Evolutionary conservation across 2,329 filamentous ascomycete genomes (phyloP), one percentile per base, ranked within the genome.

Genomic region (Didymella pomorum): DNA sequence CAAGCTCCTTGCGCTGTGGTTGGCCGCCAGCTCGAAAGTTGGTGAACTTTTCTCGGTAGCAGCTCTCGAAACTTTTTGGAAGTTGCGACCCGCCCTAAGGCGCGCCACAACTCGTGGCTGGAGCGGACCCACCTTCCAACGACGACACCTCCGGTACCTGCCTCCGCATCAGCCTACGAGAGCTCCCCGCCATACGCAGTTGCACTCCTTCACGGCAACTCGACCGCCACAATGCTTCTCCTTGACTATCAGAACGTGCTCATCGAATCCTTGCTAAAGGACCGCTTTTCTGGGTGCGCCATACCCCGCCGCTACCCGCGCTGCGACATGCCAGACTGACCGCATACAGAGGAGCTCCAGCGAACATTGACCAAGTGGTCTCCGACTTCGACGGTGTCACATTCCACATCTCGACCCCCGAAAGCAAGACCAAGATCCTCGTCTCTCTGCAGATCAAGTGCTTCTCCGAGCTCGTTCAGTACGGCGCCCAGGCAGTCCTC

Each of bases 331-430:
- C 64, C 70, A 70, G 66, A 58, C 74, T 79, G 65, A 79, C 71
- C 62, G 60, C 47, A 60, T 61, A 65, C 74, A 97, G 94, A 80
- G 90, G 90, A 77, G 82, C 92, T 68, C 92, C 93, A 58, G 86
- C 87, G 59, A 92, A 91, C 69, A 97, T 99, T 78, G 96, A 99
- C 81, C 95, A 99, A 83, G 92, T 96, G 64, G 92, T 97, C 63
- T 98, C 94, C 76, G 95, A 99, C 81, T 99, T 99, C 76, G 96
- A 99, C 81, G 94, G 94, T 76, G 95, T 98, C 70, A 96, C 91
- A 68, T 99, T 98, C 81, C 95, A 99, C 80, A 93, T 99, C 74
- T 98, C 94, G 35, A 99, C 95, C 1, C 95, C 94, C 58, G 93
- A 97, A 78, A 83, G 88, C 62, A 98, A 98, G 84, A 89, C 92